Base-by-base conservation (phyloP, 2,329 filamentous ascomycete genomes). In the Sarocladium strictum region DNA sequence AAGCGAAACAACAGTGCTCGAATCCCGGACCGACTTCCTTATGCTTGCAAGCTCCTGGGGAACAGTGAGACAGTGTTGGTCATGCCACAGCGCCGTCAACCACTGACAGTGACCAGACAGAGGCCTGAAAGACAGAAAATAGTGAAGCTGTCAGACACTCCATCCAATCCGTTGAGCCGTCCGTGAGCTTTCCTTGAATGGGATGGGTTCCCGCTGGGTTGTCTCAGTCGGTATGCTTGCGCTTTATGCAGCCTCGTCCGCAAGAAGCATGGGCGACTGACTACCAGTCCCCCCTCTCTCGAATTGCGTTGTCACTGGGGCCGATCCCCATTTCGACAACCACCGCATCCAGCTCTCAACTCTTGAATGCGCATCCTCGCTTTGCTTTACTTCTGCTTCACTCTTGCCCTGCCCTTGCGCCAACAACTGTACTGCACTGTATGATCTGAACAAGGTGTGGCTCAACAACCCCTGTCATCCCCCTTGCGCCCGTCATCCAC, bases 11-110 rank as follows among this genome's bases (percentile, higher is more conserved):
- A 35, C 4, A 35, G 47, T 19, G 26, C 26, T 51, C 47, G 23
- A 35, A 51, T 10, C 29, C 47, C 47, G 47, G 47, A 51, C 47
- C 47, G 47, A 51, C 17, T 51, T 51, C 47, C 47, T 33, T n/a
- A 51, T 51, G 47, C 47, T 51, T 15, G n/a, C 47, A 51, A 51
- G 47, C 47, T 32, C 29, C 14, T 19, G 7, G 23, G 43, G 21
- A 17, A n/a, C 47, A 29, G n/a, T 51, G 47, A 51, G 47, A 51
- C 47, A 51, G 15, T 21, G 47, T 27, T 23, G 5, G 27, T 29
- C 26, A 51, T 43, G 40, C 40, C 7, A 7, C 15, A 7, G 24
- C 10, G 9, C n/a, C 15, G 5, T 19, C n/a, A 38, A 5, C 6
- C n/a, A n/a, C 12, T n/a, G 35, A 38, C 7, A 38, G 35, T 5